Percentiles rank a stretch among this genome's conserved stretches.
phyloP scores from a whole-genome alignment of 2,329 filamentous ascomycete species.

The Tolypocladium endophyticum region DNA sequence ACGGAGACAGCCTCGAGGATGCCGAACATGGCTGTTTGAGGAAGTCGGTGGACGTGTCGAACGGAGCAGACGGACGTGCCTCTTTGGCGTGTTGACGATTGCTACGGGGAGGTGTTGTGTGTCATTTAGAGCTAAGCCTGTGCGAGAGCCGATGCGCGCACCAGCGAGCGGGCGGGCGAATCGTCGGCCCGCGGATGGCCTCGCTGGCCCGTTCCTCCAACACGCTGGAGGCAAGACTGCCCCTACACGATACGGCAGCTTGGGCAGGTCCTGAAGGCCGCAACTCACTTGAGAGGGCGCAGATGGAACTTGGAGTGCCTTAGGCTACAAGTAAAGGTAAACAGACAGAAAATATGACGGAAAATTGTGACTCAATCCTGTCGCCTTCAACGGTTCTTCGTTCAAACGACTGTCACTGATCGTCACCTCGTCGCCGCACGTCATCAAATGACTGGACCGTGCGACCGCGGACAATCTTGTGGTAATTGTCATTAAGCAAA shows the following conservation, averaged over 20 bases:
- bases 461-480: not conserved
- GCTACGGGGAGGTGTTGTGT: slow-evolving; percentile 5
- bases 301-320: not conserved
- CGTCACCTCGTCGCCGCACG: not conserved
- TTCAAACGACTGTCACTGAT: not conserved
- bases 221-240: too few relatives aligned
- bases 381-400: not conserved
- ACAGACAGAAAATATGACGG: not conserved
- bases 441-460: not conserved
- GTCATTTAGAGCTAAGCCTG: slow-evolving; percentile 9
- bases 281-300: not conserved
- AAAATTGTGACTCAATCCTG: not conserved
- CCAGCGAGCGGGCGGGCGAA: not conserved
- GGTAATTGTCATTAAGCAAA: not conserved
- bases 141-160: slow-evolving; percentile 4
- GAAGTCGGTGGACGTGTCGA: slow-evolving; percentile 8
- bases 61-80: slow-evolving; percentile 14
- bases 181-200: not conserved
- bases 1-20: slow-evolving; percentile 28
- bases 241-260: too few relatives aligned
- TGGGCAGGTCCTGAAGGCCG: not conserved
- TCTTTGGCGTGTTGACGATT: slow-evolving; percentile 2
- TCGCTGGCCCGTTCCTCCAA: not conserved
- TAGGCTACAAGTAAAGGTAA: not conserved
- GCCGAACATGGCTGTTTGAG: slow-evolving; percentile 27